These are phyloP conservation scores for Volvox carteri DNA, from an alignment of 163 green algal genomes.

Conservation along the genomic window DNA sequence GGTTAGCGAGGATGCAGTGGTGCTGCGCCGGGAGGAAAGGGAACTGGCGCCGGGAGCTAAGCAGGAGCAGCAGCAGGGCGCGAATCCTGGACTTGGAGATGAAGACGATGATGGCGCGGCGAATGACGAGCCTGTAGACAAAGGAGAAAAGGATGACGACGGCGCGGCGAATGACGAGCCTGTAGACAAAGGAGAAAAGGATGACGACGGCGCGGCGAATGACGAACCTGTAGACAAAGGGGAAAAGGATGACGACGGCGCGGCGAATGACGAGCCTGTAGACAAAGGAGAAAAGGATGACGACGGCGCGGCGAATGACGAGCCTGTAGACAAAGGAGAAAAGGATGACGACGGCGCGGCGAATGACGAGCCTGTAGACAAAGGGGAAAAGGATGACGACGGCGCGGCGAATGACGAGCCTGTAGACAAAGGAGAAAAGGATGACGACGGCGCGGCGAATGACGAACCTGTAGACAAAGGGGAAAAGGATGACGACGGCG, in stretches of 20 bases:
- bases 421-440: neutral
- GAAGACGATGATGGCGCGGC: slow-evolving; percentile 7
- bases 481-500: neutral
- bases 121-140: neutral
- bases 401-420: neutral
- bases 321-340: neutral
- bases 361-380: neutral
- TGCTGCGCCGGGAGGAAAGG: neutral
- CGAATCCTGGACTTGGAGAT: neutral
- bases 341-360: neutral
- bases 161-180: neutral
- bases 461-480: slow-evolving; percentile 4
- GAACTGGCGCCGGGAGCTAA: neutral
- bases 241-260: neutral
- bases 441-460: neutral
- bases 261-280: neutral
- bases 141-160: neutral
- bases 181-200: neutral
- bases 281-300: neutral
- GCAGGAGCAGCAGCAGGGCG: too few species aligned
- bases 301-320: neutral
- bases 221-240: neutral
- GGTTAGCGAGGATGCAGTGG: too few species aligned
- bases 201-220: neutral
- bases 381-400: neutral